These are phyloP conservation scores for Ogataea hybrid DNA, from an alignment of 1,139 yeast species.

Conservation along the genomic window DNA sequence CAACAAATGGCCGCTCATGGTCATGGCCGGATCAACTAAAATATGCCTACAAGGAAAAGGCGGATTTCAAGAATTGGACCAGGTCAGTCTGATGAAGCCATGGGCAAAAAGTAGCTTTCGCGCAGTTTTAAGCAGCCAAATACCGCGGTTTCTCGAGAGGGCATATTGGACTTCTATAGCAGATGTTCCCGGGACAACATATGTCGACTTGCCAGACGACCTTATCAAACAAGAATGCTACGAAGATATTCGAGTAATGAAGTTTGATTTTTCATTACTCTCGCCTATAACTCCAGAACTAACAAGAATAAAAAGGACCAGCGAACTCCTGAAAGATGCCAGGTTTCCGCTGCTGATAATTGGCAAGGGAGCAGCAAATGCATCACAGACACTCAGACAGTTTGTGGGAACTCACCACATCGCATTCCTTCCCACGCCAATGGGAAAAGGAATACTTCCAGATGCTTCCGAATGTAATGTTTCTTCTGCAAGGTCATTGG, in stretches of 20 bases:
- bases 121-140: constrained; percentile 38
- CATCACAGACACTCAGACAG: constrained; percentile 37
- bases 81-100: constrained; percentile 41
- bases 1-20: constrained; percentile 59
- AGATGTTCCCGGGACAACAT: constrained; percentile 58
- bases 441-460: constrained; percentile 69
- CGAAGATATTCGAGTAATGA: neutral
- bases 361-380: constrained; percentile 63
- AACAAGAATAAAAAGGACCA: constrained; percentile 36
- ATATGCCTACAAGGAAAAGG: constrained; percentile 49
- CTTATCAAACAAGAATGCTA: constrained; percentile 37
- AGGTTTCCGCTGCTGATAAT: constrained; percentile 51
- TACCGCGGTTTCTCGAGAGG: constrained; percentile 43
- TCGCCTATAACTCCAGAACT: constrained; percentile 30
- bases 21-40: constrained; percentile 59
- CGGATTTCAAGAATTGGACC: constrained; percentile 68
- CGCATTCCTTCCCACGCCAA: constrained; percentile 66
- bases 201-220: constrained; percentile 64
- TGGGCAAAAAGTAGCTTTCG: constrained; percentile 42
- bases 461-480: constrained; percentile 47
- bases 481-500: constrained; percentile 59
- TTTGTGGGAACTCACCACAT: constrained; percentile 41
- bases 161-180: constrained; percentile 47
- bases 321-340: constrained; percentile 33
- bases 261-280: neutral